phyloP scores from a whole-genome alignment of 768 basidiomycete species.

The Wakefieldia striispora region DNA sequence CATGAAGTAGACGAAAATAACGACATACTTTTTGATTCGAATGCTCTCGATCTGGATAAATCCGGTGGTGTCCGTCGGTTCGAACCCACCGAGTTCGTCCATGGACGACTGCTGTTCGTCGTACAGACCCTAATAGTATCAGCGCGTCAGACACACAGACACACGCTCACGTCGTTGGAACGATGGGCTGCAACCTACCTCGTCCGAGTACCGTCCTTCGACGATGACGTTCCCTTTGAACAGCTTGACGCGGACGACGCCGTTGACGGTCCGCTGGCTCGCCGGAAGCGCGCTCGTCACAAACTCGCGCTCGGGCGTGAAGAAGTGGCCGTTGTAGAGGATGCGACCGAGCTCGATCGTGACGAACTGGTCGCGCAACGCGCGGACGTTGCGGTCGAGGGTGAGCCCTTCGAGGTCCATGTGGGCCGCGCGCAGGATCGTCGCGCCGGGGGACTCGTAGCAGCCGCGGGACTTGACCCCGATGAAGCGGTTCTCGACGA shows the following conservation, averaged over 20 bases:
- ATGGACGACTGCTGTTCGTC: slow-evolving; percentile 95
- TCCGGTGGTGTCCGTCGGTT: slow-evolving; percentile 91
- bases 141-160: background rate
- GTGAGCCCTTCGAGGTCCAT: slow-evolving; percentile 96
- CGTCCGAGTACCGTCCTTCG: slow-evolving; percentile 85
- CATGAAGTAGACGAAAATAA: background rate
- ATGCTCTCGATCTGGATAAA: too few species aligned
- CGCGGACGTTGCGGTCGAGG: slow-evolving; percentile 95
- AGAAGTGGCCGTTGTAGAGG: slow-evolving; percentile 98
- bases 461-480: slow-evolving; percentile 99
- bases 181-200: too few species aligned
- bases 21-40: slow-evolving; percentile 88
- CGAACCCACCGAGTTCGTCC: slow-evolving; percentile 98
- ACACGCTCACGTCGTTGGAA: slow-evolving; percentile 59
- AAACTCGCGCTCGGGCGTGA: slow-evolving; percentile 99
- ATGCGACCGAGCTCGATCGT: slow-evolving; percentile 88
- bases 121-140: slow-evolving; percentile 73
- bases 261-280: slow-evolving; percentile 96
- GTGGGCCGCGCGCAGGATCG: slow-evolving; percentile 93
- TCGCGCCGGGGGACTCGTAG: slow-evolving; percentile 97
- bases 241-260: slow-evolving; percentile 82
- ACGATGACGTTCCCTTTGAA: slow-evolving; percentile 97
- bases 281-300: slow-evolving; percentile 86
- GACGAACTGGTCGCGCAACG: slow-evolving; percentile 91
- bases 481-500: slow-evolving; percentile 99